A percentile compares a stretch with the other conserved stretches of the same genome.
Conservation (phyloP, 352 stramenopile species). For the Pythium monospermum region DNA sequence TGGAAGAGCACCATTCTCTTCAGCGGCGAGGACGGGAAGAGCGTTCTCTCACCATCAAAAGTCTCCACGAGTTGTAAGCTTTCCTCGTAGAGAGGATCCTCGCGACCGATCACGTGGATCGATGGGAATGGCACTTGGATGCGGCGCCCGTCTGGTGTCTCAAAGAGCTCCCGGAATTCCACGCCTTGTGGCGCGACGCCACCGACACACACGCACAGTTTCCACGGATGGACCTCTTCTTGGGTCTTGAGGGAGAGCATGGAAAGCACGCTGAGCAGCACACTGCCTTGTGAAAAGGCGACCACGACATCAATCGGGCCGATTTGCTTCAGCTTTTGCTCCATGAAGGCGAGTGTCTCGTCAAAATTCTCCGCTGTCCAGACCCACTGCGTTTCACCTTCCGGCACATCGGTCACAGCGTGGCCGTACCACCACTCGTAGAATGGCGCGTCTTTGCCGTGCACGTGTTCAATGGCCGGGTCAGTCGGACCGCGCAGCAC, state of each 20-base stretch:
- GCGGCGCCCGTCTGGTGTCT: conserved; percentile 20
- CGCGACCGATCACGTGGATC: conserved; percentile 39
- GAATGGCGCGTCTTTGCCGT: conserved; percentile 30
- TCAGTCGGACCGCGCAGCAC: conserved; percentile 11
- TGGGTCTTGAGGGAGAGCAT: conserved; percentile 28
- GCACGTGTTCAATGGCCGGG: conserved; percentile 12
- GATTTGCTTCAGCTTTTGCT: conserved; percentile 27
- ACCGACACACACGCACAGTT: conserved; percentile 34
- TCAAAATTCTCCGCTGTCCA: conserved; percentile 32
- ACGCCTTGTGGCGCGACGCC: conserved; percentile 29
- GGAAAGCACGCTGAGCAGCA: conserved; percentile 36
- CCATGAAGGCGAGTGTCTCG: conserved; percentile 35
- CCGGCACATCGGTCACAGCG: conserved; percentile 7
- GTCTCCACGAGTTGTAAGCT: conserved; percentile 6
- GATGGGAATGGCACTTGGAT: conserved; percentile 25
- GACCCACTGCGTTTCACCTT: conserved; percentile 25
- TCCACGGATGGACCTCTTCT: conserved; percentile 25
- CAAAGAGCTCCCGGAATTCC: conserved; percentile 34
- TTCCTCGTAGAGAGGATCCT: conserved; percentile 27
- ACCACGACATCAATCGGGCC: conserved; percentile 50
- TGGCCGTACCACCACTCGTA: conserved; percentile 42
- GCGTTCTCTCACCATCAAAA: conserved; percentile 7
- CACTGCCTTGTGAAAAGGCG: conserved; percentile 50
- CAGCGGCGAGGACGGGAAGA: conserved; percentile 10
- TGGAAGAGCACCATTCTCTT: conserved; percentile 36